Evolutionary conservation across 176 grass and related monocot species (phyloP).

Genomic region (Echinochloa phyllopogon): DNA sequence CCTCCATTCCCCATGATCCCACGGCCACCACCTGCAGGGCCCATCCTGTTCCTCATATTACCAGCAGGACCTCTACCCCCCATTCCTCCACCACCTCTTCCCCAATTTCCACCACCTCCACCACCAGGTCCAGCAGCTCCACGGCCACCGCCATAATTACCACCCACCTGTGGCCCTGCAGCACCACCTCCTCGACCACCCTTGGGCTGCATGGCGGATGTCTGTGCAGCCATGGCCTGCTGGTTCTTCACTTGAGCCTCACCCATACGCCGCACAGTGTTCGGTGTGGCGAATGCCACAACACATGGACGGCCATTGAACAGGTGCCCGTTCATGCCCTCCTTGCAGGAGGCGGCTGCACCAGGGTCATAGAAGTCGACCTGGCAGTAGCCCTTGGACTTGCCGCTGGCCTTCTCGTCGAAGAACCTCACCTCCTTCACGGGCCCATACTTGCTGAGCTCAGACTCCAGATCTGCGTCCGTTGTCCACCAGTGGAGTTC

Average conservation of each 20-base stretch:
- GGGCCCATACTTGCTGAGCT: conserved; percentile 75
- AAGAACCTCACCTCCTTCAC: conserved; percentile 93
- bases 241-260: conserved; percentile 77
- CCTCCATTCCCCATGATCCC: conserved; percentile 78
- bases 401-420: conserved; percentile 89
- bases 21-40: conserved; percentile 54
- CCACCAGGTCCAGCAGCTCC: conserved; percentile 42
- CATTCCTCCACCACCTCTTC: conserved; percentile 63
- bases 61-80: conserved; percentile 60
- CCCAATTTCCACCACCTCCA: conserved; percentile 61
- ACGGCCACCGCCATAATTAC: conserved; percentile 60
- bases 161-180: conserved; percentile 43
- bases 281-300: conserved; percentile 68
- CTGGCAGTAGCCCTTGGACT: conserved; percentile 93
- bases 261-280: conserved; percentile 66
- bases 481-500: conserved; percentile 98
- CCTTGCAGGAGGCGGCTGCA: conserved; percentile 62
- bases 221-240: conserved; percentile 53
- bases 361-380: conserved; percentile 75
- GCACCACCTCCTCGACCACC: conserved; percentile 57
- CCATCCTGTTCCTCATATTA: conserved; percentile 75
- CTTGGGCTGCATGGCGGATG: conserved; percentile 48
- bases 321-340: conserved; percentile 73
- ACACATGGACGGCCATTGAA: conserved; percentile 82
- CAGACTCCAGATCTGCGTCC: conserved; percentile 76